phyloP scores from a whole-genome alignment of 306 rosid species.

The Lotus japonicus region DNA sequence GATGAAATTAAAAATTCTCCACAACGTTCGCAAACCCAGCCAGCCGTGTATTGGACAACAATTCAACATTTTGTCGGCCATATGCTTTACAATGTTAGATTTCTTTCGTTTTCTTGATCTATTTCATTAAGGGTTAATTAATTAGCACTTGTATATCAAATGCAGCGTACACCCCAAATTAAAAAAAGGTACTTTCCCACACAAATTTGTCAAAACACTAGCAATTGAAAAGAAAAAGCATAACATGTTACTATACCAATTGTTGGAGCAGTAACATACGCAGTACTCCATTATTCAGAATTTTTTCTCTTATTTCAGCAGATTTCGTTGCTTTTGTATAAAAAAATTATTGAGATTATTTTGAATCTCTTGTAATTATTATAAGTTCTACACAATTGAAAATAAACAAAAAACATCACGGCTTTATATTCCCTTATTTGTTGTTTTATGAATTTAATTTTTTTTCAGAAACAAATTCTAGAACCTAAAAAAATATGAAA shows the following conservation, averaged over 20 bases:
- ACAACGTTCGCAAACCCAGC: not conserved
- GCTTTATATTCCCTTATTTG: too few species aligned
- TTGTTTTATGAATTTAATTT: too few species aligned
- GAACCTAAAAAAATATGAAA: too few species aligned
- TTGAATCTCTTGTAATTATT: too few species aligned
- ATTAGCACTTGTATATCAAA: not conserved
- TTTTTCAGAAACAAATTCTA: too few species aligned
- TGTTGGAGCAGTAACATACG: too few species aligned
- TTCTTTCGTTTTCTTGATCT: conserved; percentile 1
- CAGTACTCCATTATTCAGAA: too few species aligned
- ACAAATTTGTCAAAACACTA: not conserved
- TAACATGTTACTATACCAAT: not conserved
- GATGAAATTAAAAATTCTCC: not conserved
- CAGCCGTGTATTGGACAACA: not conserved
- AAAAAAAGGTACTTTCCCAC: not conserved
- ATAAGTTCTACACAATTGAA: too few species aligned
- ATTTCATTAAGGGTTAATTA: not conserved
- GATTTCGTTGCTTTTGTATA: too few species aligned
- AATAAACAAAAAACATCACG: too few species aligned
- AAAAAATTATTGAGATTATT: too few species aligned
- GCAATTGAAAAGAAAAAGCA: not conserved
- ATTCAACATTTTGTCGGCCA: conserved; percentile 30
- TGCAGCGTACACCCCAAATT: not conserved
- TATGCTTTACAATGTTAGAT: conserved; percentile 6
- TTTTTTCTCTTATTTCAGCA: too few species aligned